These are phyloP conservation scores for Eutrema salsugineum DNA, from an alignment of 441 rosid genomes.

Conservation along the genomic window DNA sequence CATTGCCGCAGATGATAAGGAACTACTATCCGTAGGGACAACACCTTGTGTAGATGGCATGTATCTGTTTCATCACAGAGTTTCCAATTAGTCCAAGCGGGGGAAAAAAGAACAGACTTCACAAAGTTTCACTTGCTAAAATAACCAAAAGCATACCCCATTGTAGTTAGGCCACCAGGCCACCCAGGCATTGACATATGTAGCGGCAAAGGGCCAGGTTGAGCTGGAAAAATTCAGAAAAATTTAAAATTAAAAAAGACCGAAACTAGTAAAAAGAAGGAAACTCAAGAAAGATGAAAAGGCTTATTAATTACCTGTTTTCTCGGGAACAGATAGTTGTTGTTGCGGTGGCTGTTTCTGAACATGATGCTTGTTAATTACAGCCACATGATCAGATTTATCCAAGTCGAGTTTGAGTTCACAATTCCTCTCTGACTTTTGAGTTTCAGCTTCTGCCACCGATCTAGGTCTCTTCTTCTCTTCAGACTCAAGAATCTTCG, in stretches of 20 bases:
- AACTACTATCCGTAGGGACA: slow-evolving; percentile 71
- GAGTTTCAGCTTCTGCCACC: slow-evolving; percentile 46
- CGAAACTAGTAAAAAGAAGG: neutral
- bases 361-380: slow-evolving; percentile 42
- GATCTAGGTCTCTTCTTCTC: slow-evolving; percentile 44
- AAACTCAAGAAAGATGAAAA: neutral
- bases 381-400: slow-evolving; percentile 51
- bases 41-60: slow-evolving; percentile 87
- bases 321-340: slow-evolving; percentile 44
- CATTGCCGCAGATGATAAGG: slow-evolving; percentile 64
- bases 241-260: neutral
- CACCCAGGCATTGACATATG: slow-evolving; percentile 81
- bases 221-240: slow-evolving; percentile 46
- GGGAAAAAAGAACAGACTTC: neutral
- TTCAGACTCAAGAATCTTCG: slow-evolving; percentile 32
- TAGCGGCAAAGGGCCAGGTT: slow-evolving; percentile 56
- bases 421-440: slow-evolving; percentile 50
- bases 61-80: slow-evolving; percentile 48
- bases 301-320: slow-evolving; percentile 45
- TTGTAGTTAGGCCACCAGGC: slow-evolving; percentile 93
- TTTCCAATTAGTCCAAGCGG: neutral
- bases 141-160: slow-evolving; percentile 60
- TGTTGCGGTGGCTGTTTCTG: slow-evolving; percentile 48
- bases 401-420: slow-evolving; percentile 81
- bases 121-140: neutral